Evolutionary conservation across 148 eudicot species (phyloP).

Genomic region (Silene conica): DNA sequence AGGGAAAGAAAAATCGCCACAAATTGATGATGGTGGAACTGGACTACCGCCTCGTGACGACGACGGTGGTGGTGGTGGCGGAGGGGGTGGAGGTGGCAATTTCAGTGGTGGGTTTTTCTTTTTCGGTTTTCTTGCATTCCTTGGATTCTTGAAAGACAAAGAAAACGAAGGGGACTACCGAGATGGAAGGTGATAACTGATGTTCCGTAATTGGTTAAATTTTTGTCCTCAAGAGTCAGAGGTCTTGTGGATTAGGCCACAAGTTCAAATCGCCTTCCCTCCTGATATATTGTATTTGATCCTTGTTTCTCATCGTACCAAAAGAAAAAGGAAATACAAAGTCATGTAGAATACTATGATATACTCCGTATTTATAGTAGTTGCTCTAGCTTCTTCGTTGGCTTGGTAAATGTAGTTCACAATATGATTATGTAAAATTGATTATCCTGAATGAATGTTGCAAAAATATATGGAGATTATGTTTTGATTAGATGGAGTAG

Average conservation of each 20-base stretch:
- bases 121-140: slow-evolving; percentile 29
- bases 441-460: not conserved
- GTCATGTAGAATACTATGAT: not conserved
- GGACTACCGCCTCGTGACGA: slow-evolving; percentile 39
- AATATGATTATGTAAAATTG: not conserved
- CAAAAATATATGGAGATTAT: too few species aligned
- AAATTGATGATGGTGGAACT: slow-evolving; percentile 36
- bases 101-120: slow-evolving; percentile 29
- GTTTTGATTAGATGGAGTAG: too few species aligned
- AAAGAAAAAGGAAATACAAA: too few species aligned
- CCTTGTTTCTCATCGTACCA: too few species aligned
- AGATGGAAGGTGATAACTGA: slow-evolving; percentile 1
- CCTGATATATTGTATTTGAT: too few species aligned
- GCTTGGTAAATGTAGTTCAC: not conserved
- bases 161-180: slow-evolving; percentile 29
- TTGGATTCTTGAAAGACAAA: slow-evolving; percentile 30
- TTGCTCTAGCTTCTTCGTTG: not conserved
- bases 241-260: too few species aligned
- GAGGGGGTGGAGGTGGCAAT: slow-evolving; percentile 37
- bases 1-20: slow-evolving; percentile 34
- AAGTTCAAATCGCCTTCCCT: too few species aligned
- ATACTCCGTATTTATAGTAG: not conserved
- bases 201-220: not conserved
- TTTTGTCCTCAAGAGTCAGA: not conserved
- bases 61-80: slow-evolving; percentile 34